Evolutionary conservation across 2,329 filamentous ascomycete species (phyloP).

Genomic region (Apiospora aurea): DNA sequence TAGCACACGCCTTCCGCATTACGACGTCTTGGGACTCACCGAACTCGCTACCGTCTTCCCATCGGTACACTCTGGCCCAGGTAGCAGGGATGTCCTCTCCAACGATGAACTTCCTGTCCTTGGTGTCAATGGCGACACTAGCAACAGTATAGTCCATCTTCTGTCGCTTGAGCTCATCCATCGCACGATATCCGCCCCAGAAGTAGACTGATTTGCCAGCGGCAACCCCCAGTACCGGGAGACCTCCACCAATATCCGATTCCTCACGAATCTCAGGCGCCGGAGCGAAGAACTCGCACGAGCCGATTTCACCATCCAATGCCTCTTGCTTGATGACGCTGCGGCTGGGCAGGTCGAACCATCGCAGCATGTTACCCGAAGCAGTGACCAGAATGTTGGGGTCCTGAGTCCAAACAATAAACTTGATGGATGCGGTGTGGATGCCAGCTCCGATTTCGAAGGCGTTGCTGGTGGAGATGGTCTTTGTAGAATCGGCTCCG

Average conservation of each 20-base stretch:
- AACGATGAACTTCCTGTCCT: constrained; percentile 83
- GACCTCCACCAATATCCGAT: constrained; percentile 70
- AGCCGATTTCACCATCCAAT: constrained; percentile 86
- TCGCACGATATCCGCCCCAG: constrained; percentile 79
- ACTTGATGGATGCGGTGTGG: constrained; percentile 91
- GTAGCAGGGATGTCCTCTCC: constrained; percentile 88
- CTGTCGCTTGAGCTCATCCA: constrained; percentile 77
- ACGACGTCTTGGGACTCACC: constrained; percentile 54
- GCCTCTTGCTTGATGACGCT: constrained; percentile 77
- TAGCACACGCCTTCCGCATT: background rate
- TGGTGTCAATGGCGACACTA: constrained; percentile 86
- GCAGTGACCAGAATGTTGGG: constrained; percentile 90
- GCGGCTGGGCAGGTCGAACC: constrained; percentile 87
- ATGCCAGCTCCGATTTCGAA: constrained; percentile 89
- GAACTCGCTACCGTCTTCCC: constrained; percentile 82
- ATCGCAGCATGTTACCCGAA: constrained; percentile 88
- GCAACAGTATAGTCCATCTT: constrained; percentile 85
- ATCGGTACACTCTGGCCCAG: constrained; percentile 94
- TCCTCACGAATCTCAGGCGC: constrained; percentile 64
- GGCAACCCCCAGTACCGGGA: constrained; percentile 82
- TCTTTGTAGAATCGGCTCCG: constrained; percentile 45
- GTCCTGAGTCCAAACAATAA: constrained; percentile 91
- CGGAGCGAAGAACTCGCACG: constrained; percentile 85
- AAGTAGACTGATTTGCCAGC: constrained; percentile 96
- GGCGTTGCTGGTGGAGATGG: constrained; percentile 66